Evolutionary conservation across 2,329 filamentous ascomycete genomes (phyloP).

Genomic region (Pseudocercospora ulei): DNA sequence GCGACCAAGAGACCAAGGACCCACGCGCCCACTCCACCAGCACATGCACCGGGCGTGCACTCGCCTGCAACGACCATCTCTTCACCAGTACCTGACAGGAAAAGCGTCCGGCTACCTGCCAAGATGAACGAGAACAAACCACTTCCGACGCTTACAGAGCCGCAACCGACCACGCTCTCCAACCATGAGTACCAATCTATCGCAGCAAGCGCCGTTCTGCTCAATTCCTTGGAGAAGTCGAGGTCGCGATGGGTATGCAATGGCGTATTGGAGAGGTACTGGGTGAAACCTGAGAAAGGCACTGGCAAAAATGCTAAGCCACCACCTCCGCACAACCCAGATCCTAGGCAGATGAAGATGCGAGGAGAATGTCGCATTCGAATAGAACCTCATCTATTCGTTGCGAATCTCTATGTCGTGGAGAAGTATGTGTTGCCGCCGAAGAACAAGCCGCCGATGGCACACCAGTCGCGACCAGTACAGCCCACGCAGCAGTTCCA

Average conservation of each 20-base stretch:
- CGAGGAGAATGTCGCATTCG: slow-evolving; percentile 64
- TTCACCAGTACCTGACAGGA: slow-evolving; percentile 22
- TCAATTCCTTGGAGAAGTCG: slow-evolving; percentile 63
- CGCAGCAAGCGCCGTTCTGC: slow-evolving; percentile 64
- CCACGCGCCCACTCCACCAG: slow-evolving; percentile 12
- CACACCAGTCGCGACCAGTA: slow-evolving; percentile 19
- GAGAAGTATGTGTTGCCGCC: slow-evolving; percentile 46
- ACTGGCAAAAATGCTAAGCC: slow-evolving; percentile 55
- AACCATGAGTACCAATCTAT: slow-evolving; percentile 61
- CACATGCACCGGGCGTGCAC: slow-evolving; percentile 8
- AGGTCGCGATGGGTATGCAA: slow-evolving; percentile 62
- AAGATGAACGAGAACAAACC: slow-evolving; percentile 57
- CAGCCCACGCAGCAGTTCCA: slow-evolving; percentile 23
- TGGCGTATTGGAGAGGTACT: slow-evolving; percentile 62
- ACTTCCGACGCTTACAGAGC: slow-evolving; percentile 58
- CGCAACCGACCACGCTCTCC: slow-evolving; percentile 56
- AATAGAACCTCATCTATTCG: slow-evolving; percentile 70
- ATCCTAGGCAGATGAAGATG: slow-evolving; percentile 38
- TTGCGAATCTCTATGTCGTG: slow-evolving; percentile 63
- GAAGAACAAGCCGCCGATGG: slow-evolving; percentile 19
- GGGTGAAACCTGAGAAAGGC: slow-evolving; percentile 61
- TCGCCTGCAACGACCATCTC: slow-evolving; percentile 11
- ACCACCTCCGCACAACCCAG: slow-evolving; percentile 39
- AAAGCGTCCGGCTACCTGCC: slow-evolving; percentile 46
- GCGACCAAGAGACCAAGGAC: slow-evolving; percentile 25